Evolutionary conservation across 352 stramenopile genomes (phyloP).

Genomic region (Globisporangium lucens): DNA sequence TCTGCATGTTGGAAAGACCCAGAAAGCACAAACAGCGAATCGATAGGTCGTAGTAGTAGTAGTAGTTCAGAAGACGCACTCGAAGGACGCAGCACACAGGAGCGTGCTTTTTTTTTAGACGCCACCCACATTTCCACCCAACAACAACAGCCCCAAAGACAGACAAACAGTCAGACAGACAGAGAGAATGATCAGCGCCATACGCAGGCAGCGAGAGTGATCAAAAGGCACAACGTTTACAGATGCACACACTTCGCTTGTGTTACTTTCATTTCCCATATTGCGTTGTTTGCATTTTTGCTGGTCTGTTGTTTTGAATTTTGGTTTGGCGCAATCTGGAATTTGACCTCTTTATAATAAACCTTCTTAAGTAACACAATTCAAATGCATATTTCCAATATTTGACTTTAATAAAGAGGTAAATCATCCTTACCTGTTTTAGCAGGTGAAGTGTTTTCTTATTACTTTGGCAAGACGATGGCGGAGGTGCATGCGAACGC

Average conservation of each 20-base stretch:
- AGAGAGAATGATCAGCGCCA: background rate
- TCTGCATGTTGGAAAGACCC: conserved; percentile 3
- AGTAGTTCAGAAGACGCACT: background rate
- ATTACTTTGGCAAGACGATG: background rate
- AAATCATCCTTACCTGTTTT: background rate
- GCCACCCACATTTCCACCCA: background rate
- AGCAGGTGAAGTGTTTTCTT: background rate
- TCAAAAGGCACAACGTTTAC: background rate
- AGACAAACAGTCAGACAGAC: background rate
- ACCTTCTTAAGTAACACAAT: background rate
- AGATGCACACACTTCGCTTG: background rate
- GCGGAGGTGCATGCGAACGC: conserved; percentile 4
- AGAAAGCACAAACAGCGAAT: background rate
- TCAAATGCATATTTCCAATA: too few relatives aligned
- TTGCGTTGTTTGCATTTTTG: background rate
- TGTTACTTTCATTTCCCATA: background rate
- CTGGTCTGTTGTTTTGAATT: background rate
- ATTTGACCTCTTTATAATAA: background rate
- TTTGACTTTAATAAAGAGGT: background rate
- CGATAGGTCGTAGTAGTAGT: conserved; percentile 1
- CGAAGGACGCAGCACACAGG: background rate
- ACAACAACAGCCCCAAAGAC: background rate
- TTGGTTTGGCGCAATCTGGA: background rate
- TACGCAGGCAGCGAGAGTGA: background rate
- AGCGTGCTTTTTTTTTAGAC: conserved; percentile 1